A percentile compares a stretch with the other conserved stretches of the same genome.
Conservation (phyloP, 345 rosid genomes). For the Nasturtium officinale region DNA sequence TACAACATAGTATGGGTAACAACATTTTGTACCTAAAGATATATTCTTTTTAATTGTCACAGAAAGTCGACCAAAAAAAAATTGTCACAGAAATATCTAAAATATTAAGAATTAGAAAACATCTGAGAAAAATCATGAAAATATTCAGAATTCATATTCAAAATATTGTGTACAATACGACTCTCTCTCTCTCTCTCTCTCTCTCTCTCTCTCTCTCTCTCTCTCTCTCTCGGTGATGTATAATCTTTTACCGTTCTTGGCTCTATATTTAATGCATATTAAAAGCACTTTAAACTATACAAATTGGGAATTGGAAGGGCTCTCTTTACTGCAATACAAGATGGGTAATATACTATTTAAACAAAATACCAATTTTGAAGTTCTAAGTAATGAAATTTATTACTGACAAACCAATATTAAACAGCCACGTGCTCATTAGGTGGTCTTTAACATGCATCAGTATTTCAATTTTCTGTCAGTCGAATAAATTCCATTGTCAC, state of each 20-base stretch:
- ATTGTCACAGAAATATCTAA: not conserved
- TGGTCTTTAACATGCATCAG: constrained; percentile 31
- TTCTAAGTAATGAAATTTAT: constrained; percentile 11
- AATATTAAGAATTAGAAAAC: not conserved
- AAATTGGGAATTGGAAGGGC: constrained; percentile 38
- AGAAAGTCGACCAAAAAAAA: no score
- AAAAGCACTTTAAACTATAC: constrained; percentile 43
- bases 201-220: constrained; percentile 34
- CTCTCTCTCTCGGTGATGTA: constrained; percentile 41
- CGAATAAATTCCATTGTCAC: constrained; percentile 45
- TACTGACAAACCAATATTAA: not conserved
- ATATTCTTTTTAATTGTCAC: not conserved
- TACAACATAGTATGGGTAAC: constrained; percentile 2
- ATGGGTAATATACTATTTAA: constrained; percentile 31
- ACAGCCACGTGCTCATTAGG: constrained; percentile 21
- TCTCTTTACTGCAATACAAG: constrained; percentile 41
- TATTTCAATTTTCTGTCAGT: constrained; percentile 40
- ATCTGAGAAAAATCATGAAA: not conserved
- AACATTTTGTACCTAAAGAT: constrained; percentile 6
- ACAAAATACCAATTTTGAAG: constrained; percentile 18
- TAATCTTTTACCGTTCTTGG: constrained; percentile 7
- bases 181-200: constrained; percentile 33
- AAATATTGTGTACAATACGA: no score
- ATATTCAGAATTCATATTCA: not conserved
- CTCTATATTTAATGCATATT: constrained; percentile 37